A percentile compares a stretch with the other conserved stretches of the same genome.
Evolutionary conservation across 345 rosid species (phyloP).

Genomic region (Eucalyptus pauciflora): DNA sequence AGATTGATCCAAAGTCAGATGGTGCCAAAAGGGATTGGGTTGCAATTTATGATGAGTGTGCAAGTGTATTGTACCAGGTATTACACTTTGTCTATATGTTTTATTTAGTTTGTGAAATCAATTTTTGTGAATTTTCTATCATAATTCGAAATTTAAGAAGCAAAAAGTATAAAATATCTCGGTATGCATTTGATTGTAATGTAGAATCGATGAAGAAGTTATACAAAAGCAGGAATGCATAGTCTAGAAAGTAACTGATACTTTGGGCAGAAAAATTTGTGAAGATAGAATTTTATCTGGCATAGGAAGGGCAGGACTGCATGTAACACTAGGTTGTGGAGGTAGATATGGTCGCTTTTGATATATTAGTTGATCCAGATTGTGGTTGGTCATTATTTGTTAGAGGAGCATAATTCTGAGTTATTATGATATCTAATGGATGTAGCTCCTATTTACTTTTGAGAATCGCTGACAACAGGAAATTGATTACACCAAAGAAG

Average conservation of each 20-base stretch:
- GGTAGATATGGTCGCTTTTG: neutral
- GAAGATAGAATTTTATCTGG: neutral
- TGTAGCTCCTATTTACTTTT: neutral
- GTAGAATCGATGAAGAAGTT: neutral
- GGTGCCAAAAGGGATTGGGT: slow-evolving; percentile 99
- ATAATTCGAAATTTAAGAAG: neutral
- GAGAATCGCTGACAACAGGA: slow-evolving; percentile 34
- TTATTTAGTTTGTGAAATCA: neutral
- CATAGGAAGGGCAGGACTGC: neutral
- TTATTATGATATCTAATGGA: neutral
- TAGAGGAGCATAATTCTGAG: neutral
- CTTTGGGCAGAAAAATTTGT: neutral
- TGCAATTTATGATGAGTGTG: slow-evolving; percentile 99
- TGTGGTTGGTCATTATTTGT: neutral
- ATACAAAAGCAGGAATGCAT: neutral
- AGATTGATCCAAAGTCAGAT: slow-evolving; percentile 96
- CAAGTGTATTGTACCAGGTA: slow-evolving; percentile 86
- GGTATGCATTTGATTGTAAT: neutral
- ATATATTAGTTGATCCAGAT: neutral
- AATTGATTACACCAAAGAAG: slow-evolving; percentile 96
- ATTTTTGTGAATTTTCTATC: neutral
- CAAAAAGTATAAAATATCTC: neutral
- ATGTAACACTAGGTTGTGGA: neutral
- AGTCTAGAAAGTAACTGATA: neutral
- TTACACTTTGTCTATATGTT: neutral